phyloP scores from a whole-genome alignment of 2,329 filamentous ascomycete species.

The Cryphonectria radicalis region DNA sequence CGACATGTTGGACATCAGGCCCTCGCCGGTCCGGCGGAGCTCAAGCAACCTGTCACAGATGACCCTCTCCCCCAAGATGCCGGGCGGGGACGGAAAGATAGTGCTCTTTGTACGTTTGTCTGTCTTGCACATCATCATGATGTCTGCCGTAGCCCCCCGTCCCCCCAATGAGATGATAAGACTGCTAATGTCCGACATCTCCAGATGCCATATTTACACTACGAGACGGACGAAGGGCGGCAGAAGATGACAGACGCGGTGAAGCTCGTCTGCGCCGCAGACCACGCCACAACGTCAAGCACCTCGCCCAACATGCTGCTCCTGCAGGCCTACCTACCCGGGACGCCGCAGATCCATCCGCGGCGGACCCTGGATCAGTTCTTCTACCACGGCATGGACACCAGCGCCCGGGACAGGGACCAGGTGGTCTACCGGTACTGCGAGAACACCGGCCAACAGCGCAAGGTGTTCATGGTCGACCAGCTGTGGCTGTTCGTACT shows the following conservation, averaged over 20 bases:
- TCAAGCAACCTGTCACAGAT: slow-evolving; percentile 32
- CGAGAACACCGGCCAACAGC: slow-evolving; percentile 45
- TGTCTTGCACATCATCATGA: too few species aligned
- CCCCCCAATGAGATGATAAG: too few species aligned
- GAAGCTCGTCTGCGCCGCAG: slow-evolving; percentile 34
- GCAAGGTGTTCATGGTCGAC: slow-evolving; percentile 70
- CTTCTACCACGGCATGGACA: slow-evolving; percentile 68
- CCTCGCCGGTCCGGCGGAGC: slow-evolving; percentile 28
- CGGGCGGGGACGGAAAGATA: slow-evolving; percentile 38
- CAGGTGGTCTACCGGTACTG: slow-evolving; percentile 68
- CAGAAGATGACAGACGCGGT: slow-evolving; percentile 61
- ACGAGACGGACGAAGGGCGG: slow-evolving; percentile 61
- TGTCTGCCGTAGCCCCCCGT: too few species aligned
- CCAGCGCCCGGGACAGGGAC: slow-evolving; percentile 61
- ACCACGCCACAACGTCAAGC: slow-evolving; percentile 37
- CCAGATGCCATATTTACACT: slow-evolving; percentile 69
- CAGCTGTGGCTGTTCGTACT: slow-evolving; percentile 70
- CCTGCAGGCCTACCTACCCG: slow-evolving; percentile 50
- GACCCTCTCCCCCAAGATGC: slow-evolving; percentile 28
- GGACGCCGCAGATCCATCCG: slow-evolving; percentile 56
- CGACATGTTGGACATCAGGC: slow-evolving; percentile 27
- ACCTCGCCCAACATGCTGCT: slow-evolving; percentile 49
- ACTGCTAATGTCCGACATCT: slow-evolving; percentile 30
- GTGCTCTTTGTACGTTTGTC: slow-evolving; percentile 30
- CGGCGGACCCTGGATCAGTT: slow-evolving; percentile 68